These are phyloP conservation scores for Oldenlandia corymbosa DNA, from an alignment of 257 asterid genomes.

Conservation along the genomic window DNA sequence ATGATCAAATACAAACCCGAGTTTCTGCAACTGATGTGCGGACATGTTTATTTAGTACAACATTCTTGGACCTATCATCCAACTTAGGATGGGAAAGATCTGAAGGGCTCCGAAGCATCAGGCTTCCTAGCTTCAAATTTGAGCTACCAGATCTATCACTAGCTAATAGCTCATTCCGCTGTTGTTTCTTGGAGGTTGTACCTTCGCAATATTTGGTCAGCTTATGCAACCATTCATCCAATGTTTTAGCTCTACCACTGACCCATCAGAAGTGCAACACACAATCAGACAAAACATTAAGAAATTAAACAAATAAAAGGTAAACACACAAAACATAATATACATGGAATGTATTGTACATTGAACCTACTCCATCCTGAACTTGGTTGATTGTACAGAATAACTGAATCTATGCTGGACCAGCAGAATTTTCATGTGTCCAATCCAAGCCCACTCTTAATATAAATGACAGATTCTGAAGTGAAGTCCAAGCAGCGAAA, in stretches of 20 bases:
- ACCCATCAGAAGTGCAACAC: conserved; percentile 13
- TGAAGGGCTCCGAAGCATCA: conserved; percentile 59
- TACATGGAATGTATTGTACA: no score
- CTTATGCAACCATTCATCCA: conserved; percentile 66
- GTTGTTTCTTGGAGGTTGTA: conserved; percentile 66
- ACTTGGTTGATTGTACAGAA: not conserved
- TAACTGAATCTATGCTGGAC: not conserved
- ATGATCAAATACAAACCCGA: conserved; percentile 63
- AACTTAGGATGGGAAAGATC: conserved; percentile 55
- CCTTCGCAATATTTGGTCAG: conserved; percentile 53
- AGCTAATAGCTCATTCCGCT: conserved; percentile 52
- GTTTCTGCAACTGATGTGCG: conserved; percentile 84
- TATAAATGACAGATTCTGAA: not conserved
- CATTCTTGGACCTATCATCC: conserved; percentile 83
- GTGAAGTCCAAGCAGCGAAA: not conserved
- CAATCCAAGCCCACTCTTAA: not conserved
- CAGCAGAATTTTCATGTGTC: not conserved
- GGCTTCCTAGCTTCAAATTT: conserved; percentile 64
- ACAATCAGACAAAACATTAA: not conserved
- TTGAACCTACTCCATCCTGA: no score
- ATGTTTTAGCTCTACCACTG: conserved; percentile 75
- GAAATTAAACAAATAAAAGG: no score
- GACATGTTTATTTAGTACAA: conserved; percentile 62
- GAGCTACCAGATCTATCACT: conserved; percentile 72
- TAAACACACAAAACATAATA: no score